These are phyloP conservation scores for Chlorella ohadii DNA, from an alignment of 139 green algal species.

Conservation along the genomic window DNA sequence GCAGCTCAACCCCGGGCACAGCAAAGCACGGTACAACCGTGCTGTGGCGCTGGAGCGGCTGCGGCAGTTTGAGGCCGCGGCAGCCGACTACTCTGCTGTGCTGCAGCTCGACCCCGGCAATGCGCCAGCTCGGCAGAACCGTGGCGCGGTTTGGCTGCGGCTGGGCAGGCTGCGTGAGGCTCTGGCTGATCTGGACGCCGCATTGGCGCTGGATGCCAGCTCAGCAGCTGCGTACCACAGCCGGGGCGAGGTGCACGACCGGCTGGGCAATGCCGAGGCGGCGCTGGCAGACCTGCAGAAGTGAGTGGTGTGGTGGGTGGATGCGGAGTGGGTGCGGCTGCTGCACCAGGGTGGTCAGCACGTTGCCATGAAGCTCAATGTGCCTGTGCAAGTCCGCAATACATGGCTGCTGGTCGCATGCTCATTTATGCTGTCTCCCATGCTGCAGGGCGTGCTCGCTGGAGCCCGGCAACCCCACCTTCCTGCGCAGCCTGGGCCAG, in stretches of 20 bases:
- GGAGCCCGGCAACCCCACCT: slow-evolving; percentile 50
- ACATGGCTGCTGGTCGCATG: neutral
- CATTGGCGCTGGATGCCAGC: slow-evolving; percentile 70
- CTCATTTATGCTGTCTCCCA: neutral
- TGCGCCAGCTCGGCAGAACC: slow-evolving; percentile 79
- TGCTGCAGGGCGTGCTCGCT: slow-evolving; percentile 41
- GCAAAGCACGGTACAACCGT: slow-evolving; percentile 38
- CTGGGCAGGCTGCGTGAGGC: slow-evolving; percentile 55
- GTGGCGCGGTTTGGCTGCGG: slow-evolving; percentile 43
- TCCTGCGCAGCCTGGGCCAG: slow-evolving; percentile 62
- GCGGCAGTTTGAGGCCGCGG: slow-evolving; percentile 53
- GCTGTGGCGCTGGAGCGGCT: slow-evolving; percentile 55
- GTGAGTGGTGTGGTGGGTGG: neutral
- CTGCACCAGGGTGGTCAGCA: neutral
- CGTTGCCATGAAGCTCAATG: too few relatives aligned
- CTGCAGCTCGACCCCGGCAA: slow-evolving; percentile 80
- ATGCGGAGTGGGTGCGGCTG: neutral
- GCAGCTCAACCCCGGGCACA: slow-evolving; percentile 82
- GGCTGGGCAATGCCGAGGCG: slow-evolving; percentile 42
- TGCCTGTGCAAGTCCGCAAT: too few relatives aligned
- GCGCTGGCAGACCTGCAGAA: slow-evolving; percentile 60
- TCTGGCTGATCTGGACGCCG: slow-evolving; percentile 72
- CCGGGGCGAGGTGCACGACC: slow-evolving; percentile 59
- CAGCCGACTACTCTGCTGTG: slow-evolving; percentile 76
- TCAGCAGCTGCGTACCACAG: slow-evolving; percentile 55